Evolutionary conservation across 306 rosid genomes (phyloP).

Genomic region (Styphnolobium japonicum): DNA sequence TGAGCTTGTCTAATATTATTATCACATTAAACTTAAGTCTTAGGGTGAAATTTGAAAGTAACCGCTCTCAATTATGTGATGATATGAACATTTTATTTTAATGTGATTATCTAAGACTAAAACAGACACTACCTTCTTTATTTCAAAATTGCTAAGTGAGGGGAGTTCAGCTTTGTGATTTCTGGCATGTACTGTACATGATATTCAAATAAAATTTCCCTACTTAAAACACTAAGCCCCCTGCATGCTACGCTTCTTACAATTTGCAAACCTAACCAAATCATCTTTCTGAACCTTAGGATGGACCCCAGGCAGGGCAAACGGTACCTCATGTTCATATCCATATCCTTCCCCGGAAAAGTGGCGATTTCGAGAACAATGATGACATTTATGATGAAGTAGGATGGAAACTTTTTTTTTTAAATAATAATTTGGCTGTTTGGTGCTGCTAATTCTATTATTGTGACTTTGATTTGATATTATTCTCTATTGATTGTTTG

Average conservation of each 20-base stretch:
- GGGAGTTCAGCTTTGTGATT: no score
- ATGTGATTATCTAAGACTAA: neutral
- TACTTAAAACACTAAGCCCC: no score
- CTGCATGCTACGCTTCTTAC: neutral
- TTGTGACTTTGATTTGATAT: slow-evolving; percentile 1
- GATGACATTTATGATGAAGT: slow-evolving; percentile 87
- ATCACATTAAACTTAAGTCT: no score
- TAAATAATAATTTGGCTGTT: neutral
- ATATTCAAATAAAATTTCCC: no score
- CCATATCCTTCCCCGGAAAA: slow-evolving; percentile 73
- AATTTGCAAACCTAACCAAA: slow-evolving; percentile 12
- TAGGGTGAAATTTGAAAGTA: no score
- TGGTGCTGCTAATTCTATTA: neutral
- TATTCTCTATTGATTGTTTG: neutral
- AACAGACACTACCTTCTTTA: neutral
- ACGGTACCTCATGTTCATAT: slow-evolving; percentile 88
- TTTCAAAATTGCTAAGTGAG: no score
- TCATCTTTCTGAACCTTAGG: slow-evolving; percentile 47
- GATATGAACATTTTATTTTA: neutral
- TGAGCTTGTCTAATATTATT: no score
- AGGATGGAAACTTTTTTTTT: slow-evolving; percentile 5
- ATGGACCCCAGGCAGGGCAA: slow-evolving; percentile 91
- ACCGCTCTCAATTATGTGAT: no score
- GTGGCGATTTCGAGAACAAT: slow-evolving; percentile 67
- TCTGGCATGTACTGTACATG: no score